Percentiles rank a stretch among this genome's conserved stretches.
Conservation (phyloP, 2,329 filamentous ascomycete species). For the Monosporascus ibericus region DNA sequence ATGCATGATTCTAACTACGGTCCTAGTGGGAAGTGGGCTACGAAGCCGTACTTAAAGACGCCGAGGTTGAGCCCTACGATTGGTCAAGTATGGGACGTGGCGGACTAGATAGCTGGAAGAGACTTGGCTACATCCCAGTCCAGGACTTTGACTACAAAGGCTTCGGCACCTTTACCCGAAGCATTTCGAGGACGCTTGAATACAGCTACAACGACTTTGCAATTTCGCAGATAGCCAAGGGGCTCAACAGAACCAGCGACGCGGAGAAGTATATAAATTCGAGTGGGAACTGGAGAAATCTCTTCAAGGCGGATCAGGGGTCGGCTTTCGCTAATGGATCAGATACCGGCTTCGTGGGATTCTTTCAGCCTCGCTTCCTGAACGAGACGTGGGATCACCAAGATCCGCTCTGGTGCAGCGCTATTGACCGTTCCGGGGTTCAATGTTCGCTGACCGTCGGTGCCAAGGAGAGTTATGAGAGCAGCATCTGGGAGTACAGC, state of each 20-base stretch:
- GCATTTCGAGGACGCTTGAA: constrained; percentile 67
- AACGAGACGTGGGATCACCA: constrained; percentile 66
- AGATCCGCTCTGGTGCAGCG: constrained; percentile 59
- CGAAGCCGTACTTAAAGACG: constrained; percentile 65
- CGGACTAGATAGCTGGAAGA: constrained; percentile 66
- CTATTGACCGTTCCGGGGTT: constrained; percentile 44
- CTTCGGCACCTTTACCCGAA: constrained; percentile 64
- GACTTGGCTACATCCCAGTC: constrained; percentile 63
- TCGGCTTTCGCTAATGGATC: constrained; percentile 46
- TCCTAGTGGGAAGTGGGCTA: constrained; percentile 60
- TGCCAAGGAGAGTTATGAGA: constrained; percentile 66
- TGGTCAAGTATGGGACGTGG: constrained; percentile 68
- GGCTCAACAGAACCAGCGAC: constrained; percentile 48
- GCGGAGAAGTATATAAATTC: constrained; percentile 53
- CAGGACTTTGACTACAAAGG: constrained; percentile 62
- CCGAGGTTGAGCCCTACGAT: constrained; percentile 62
- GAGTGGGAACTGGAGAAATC: constrained; percentile 61
- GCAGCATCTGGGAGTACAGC: constrained; percentile 65
- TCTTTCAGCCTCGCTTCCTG: constrained; percentile 61
- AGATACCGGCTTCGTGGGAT: constrained; percentile 62
- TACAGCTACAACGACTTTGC: constrained; percentile 75
- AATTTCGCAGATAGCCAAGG: constrained; percentile 56
- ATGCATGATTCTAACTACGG: constrained; percentile 8
- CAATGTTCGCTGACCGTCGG: constrained; percentile 55
- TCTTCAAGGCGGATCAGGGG: constrained; percentile 55